These are phyloP conservation scores for Diaporthe destruens DNA, from an alignment of 2,329 filamentous ascomycete species.

Conservation along the genomic window DNA sequence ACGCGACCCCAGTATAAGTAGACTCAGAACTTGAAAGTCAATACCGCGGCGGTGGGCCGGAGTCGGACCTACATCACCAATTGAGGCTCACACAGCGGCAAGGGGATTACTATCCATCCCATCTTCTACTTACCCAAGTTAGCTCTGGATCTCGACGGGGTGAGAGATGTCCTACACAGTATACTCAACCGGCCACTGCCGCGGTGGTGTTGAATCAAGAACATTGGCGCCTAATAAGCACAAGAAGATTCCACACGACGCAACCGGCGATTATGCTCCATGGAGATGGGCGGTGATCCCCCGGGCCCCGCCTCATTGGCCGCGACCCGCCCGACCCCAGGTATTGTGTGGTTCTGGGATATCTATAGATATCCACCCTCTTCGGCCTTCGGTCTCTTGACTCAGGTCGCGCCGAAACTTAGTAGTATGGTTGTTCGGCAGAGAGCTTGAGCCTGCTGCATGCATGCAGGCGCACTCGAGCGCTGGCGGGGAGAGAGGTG, in stretches of 20 bases:
- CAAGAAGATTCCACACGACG: neutral
- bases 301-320: neutral
- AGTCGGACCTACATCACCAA: neutral
- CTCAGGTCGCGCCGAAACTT: too few relatives aligned
- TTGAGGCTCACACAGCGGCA: neutral
- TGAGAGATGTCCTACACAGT: neutral
- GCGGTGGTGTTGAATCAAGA: too few relatives aligned
- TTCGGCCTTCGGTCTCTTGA: too few relatives aligned
- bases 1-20: neutral
- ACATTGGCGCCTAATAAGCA: too few relatives aligned
- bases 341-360: too few relatives aligned
- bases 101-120: too few relatives aligned
- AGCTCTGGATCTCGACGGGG: neutral
- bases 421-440: too few relatives aligned
- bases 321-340: slow-evolving; percentile 2
- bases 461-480: too few relatives aligned
- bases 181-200: neutral
- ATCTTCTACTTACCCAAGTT: neutral
- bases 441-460: too few relatives aligned
- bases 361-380: too few relatives aligned
- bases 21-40: neutral
- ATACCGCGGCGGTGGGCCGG: neutral
- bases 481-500: too few relatives aligned
- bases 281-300: too few relatives aligned
- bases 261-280: neutral